phyloP scores from a whole-genome alignment of 331 rosid genomes.

The Ulmus americana region DNA sequence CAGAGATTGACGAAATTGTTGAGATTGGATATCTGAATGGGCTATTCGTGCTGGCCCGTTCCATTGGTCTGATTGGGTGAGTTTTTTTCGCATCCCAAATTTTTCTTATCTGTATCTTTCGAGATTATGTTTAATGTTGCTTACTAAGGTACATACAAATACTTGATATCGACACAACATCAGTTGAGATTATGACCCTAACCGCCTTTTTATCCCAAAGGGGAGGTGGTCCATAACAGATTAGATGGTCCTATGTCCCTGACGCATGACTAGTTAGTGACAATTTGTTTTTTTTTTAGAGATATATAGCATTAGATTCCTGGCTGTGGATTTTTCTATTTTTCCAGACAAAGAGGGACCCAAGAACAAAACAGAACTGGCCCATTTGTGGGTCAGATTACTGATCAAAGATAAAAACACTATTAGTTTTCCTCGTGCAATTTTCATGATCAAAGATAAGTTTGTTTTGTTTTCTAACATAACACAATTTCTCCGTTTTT shows the following conservation, averaged over 20 bases:
- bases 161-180: constrained; percentile 9
- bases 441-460: not conserved
- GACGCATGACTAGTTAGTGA: constrained; percentile 14
- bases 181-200: constrained; percentile 20
- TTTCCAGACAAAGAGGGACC: not conserved
- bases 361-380: not conserved
- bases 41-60: constrained; percentile 87
- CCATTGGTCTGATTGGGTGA: constrained; percentile 96
- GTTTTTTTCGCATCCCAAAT: constrained; percentile 21
- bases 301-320: constrained; percentile 9
- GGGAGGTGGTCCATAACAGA: constrained; percentile 21
- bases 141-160: constrained; percentile 20
- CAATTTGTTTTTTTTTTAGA: constrained; percentile 10
- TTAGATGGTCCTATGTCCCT: constrained; percentile 32
- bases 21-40: constrained; percentile 95
- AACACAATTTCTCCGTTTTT: constrained; percentile 16
- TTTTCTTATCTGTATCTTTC: not conserved
- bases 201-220: constrained; percentile 24
- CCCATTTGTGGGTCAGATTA: constrained; percentile 8
- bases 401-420: not conserved
- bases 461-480: not conserved
- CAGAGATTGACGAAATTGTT: constrained; percentile 86
- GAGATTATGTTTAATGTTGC: not conserved
- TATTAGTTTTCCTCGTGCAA: constrained; percentile 2
- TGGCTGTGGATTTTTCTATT: constrained; percentile 6